These are phyloP conservation scores for Moesziomyces sp. DNA, from an alignment of 1,284 basidiomycete genomes.

Conservation along the genomic window DNA sequence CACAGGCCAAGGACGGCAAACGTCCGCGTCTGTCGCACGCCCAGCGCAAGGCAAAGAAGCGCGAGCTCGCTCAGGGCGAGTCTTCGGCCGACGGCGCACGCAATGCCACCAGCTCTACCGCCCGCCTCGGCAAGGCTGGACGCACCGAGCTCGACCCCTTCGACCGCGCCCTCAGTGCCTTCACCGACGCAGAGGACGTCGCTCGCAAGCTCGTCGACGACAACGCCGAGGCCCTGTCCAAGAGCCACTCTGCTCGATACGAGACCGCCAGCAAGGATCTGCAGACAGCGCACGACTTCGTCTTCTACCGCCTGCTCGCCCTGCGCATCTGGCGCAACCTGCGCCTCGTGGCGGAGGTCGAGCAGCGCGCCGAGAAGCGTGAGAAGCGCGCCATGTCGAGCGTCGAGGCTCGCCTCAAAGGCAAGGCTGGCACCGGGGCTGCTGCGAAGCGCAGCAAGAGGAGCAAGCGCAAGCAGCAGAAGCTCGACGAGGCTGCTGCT, in stretches of 20 bases:
- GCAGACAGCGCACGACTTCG: constrained; percentile 62
- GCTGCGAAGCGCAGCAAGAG: constrained; percentile 27
- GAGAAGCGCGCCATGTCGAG: constrained; percentile 53
- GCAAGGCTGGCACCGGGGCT: constrained; percentile 7
- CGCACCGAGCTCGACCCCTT: constrained; percentile 62
- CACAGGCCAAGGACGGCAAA: constrained; percentile 23
- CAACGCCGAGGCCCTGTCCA: constrained; percentile 62
- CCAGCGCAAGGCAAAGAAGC: constrained; percentile 63
- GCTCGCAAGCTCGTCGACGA: constrained; percentile 63
- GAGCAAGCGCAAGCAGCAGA: constrained; percentile 39
- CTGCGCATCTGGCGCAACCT: constrained; percentile 61
- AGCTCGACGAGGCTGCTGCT: constrained; percentile 18
- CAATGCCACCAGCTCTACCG: constrained; percentile 28
- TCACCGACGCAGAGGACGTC: constrained; percentile 62
- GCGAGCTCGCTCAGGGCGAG: constrained; percentile 33
- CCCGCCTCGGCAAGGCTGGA: constrained; percentile 32
- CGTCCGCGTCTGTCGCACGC: constrained; percentile 59
- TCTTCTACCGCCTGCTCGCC: constrained; percentile 61
- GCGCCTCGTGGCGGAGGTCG: constrained; percentile 58
- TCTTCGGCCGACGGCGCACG: constrained; percentile 28
- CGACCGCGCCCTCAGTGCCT: constrained; percentile 62
- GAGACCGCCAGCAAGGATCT: constrained; percentile 63
- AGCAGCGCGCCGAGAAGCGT: constrained; percentile 56
- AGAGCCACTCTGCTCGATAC: constrained; percentile 63
- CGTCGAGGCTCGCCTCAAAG: constrained; percentile 43